A percentile compares a stretch with the other conserved stretches of the same genome.
Conservation (phyloP, 352 stramenopile genomes). For the Elongisporangium prolatum region DNA sequence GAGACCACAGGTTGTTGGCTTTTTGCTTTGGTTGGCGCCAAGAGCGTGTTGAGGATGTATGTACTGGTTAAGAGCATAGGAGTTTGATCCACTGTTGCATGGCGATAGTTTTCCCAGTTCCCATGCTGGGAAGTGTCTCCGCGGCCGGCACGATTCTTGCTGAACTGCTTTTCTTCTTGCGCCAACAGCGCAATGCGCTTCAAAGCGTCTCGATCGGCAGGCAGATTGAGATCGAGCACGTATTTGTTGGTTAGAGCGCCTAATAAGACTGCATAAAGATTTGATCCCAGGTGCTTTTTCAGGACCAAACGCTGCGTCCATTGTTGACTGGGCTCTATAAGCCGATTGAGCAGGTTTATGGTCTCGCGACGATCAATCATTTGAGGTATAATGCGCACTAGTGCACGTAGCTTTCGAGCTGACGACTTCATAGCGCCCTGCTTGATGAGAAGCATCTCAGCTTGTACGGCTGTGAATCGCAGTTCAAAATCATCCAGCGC, state of each 20-base stretch:
- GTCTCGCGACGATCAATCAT: constrained; percentile 65
- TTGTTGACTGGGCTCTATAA: constrained; percentile 35
- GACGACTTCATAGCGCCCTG: constrained; percentile 26
- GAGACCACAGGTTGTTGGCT: constrained; percentile 14
- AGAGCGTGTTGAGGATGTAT: constrained; percentile 69
- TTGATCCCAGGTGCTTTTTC: constrained; percentile 41
- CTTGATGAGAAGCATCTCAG: constrained; percentile 49
- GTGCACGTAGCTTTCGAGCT: constrained; percentile 15
- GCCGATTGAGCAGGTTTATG: constrained; percentile 24
- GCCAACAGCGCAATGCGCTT: constrained; percentile 61
- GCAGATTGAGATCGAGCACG: constrained; percentile 38
- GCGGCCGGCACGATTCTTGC: constrained; percentile 38
- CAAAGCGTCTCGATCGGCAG: constrained; percentile 37
- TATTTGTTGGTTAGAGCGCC: constrained; percentile 71
- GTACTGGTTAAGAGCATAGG: constrained; percentile 52
- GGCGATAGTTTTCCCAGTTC: constrained; percentile 89
- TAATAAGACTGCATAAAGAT: constrained; percentile 51
- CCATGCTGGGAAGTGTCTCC: constrained; percentile 79
- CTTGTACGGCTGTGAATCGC: constrained; percentile 62
- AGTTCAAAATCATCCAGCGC: constrained; percentile 53
- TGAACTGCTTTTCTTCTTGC: constrained; percentile 69
- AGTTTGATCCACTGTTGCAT: constrained; percentile 63
- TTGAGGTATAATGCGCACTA: constrained; percentile 43
- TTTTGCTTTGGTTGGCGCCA: constrained; percentile 18
- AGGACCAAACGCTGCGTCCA: constrained; percentile 60